Conservation (phyloP, 2,329 filamentous ascomycete genomes). For the Fusarium hostae region DNA sequence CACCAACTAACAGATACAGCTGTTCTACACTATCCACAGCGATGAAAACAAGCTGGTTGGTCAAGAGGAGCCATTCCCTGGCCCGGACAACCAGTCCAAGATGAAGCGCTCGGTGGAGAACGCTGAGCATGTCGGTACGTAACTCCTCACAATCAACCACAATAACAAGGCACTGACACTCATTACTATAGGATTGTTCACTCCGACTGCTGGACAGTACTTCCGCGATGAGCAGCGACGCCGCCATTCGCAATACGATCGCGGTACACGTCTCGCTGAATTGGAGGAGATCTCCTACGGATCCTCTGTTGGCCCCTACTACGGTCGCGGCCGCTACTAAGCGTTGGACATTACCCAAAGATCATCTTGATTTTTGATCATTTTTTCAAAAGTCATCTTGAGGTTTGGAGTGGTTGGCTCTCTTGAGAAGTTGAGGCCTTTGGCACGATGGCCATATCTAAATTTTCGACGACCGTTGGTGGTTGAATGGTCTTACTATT, state of each 20-base stretch:
- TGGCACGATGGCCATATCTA: slow-evolving; percentile 26
- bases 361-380: slow-evolving; percentile 22
- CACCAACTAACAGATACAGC: slow-evolving; percentile 47
- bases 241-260: slow-evolving; percentile 81
- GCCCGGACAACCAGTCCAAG: slow-evolving; percentile 86
- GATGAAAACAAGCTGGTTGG: slow-evolving; percentile 67
- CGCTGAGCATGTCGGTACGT: slow-evolving; percentile 82
- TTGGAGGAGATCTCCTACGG: slow-evolving; percentile 71
- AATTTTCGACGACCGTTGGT: slow-evolving; percentile 29
- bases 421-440: slow-evolving; percentile 17
- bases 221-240: slow-evolving; percentile 80
- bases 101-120: slow-evolving; percentile 89
- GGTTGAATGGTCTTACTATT: slow-evolving; percentile 26
- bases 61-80: slow-evolving; percentile 78
- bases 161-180: background rate
- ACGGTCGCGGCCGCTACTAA: slow-evolving; percentile 39
- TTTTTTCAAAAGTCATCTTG: slow-evolving; percentile 33
- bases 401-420: slow-evolving; percentile 26
- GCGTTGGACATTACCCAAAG: slow-evolving; percentile 2
- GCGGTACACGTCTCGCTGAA: slow-evolving; percentile 78
- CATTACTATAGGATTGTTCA: slow-evolving; percentile 74
- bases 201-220: slow-evolving; percentile 79
- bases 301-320: slow-evolving; percentile 54
- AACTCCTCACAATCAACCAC: background rate
- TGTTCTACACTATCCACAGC: slow-evolving; percentile 64